Base-by-base conservation (phyloP, 1,284 basidiomycete genomes). In the Rhodotorula sp. region DNA sequence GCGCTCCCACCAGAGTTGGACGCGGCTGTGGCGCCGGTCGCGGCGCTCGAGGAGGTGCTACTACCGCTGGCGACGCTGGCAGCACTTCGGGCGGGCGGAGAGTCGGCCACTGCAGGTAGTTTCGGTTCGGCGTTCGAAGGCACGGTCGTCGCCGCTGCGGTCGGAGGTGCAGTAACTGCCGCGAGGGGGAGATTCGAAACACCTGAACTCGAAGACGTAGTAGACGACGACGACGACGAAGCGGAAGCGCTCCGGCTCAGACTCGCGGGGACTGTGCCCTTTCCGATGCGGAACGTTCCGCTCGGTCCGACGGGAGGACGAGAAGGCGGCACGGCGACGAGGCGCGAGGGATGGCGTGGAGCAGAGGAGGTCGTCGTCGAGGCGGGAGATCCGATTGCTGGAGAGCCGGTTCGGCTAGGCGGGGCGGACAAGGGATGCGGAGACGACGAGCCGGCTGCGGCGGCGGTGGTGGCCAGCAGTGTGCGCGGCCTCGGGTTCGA, bases 201-300 rank as follows among this genome's bases (percentile, higher is more conserved):
- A 34, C 56, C 54, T 18, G 52, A 48, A 28, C 47, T 49, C n/a
- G 59, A 54, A 26, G 60, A 50, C 45, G 66, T 59, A 5, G 45
- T 50, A 47, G 66, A 63, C 31, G 66, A 63, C 7, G 61, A 63
- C 7, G 61, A 59, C 6, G 69, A 71, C 5, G 47, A 47, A 45
- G 54, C 50, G 6, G 50, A 65, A 1, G 38, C 26, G 38, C 58
- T 63, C 6, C 56, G 61, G 23, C 54, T 60, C 43, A 63, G 43
- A 31, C 68, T 65, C 5, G 56, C 26, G 2, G 70, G 73, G 0
- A 70, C 47, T 0, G 66, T 14, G 15, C 73, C 73, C 34, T 69
- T 74, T 18, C 73, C 73, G 58, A 74, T 71, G 18, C 70, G 31
- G 66, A 71, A 74, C 15, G 62, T 69, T 54, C 64, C 69, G 5